Base-by-base conservation (phyloP, 2,329 filamentous ascomycete species). In the Malbranchea cinnamomea region DNA sequence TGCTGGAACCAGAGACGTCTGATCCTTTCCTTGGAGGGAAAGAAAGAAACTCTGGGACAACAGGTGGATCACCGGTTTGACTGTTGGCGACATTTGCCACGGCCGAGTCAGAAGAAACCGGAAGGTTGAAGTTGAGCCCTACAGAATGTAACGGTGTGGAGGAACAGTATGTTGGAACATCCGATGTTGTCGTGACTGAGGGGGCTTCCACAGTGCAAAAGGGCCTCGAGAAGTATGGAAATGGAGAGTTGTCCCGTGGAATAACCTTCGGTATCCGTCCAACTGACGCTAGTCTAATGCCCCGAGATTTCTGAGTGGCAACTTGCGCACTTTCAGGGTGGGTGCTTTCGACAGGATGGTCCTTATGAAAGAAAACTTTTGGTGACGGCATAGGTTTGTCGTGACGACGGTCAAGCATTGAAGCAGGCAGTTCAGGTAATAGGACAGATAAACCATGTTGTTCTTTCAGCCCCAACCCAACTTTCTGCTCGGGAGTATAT, bases 231-330 rank as follows among this genome's bases (percentile, higher is more conserved):
- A 93, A 93, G 18, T 82, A 92, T 47, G 74, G 76, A 2, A 78
- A 70, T 1, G 80, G 76, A 1, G 71, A 69, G 27, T 70, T 70
- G 27, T 62, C 58, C 29, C 68, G 73, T 26, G 72, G 81, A 17
- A 87, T 64, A 3, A 93, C 82, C 43, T 74, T 74, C 6, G 85
- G 85, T 30, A 93, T 93, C 10, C 85, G 72, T 6, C 84, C 85
- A 26, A 93, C 74, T 41, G 87, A 82, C 16, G 75, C 72, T 11
- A 92, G 60, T 33, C 84, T 68, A 46, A 72, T 80, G 6, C 70
- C 70, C 6, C 57, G 58, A 21, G 54, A 53, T 19, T 47, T 17
- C 26, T 11, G 14, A 9, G 15, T 7, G 16, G n/a, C 18, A n/a
- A n/a, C 43, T 21, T 30, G 5, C 19, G 38, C 39, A 33, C 39